Conservation (phyloP, 306 rosid species). For the Vigna mungo region DNA sequence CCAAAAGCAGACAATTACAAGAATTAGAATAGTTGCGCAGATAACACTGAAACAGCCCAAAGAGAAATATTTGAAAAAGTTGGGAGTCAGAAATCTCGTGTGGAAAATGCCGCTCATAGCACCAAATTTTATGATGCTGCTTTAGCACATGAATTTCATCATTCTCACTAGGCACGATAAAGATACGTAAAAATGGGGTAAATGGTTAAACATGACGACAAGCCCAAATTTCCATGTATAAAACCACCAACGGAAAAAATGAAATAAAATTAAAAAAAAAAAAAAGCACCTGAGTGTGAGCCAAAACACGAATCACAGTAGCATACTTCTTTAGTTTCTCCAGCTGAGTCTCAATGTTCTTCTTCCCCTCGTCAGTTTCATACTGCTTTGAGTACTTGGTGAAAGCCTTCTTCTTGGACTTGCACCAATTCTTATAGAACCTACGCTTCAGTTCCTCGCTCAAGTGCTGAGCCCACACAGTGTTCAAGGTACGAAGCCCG, state of each 20-base stretch:
- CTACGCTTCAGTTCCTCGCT: slow-evolving; percentile 81
- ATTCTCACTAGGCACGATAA: slow-evolving; percentile 33
- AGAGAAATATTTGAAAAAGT: neutral
- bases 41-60: neutral
- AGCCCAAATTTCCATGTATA: neutral
- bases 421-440: slow-evolving; percentile 90
- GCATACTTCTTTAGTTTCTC: slow-evolving; percentile 81
- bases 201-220: neutral
- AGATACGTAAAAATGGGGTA: too few relatives aligned
- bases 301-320: slow-evolving; percentile 78
- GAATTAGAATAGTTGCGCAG: neutral
- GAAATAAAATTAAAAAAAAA: neutral
- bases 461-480: slow-evolving; percentile 91
- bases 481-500: slow-evolving; percentile 81
- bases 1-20: neutral
- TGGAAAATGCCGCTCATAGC: slow-evolving; percentile 60
- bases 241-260: neutral
- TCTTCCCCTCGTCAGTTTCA: slow-evolving; percentile 83
- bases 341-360: slow-evolving; percentile 63
- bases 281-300: slow-evolving; percentile 80
- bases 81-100: slow-evolving; percentile 61
- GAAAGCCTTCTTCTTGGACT: slow-evolving; percentile 94
- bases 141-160: slow-evolving; percentile 48
- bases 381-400: slow-evolving; percentile 72
- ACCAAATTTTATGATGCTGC: slow-evolving; percentile 38